Conservation (phyloP, 352 stramenopile species). For the Lagenidium giganteum region DNA sequence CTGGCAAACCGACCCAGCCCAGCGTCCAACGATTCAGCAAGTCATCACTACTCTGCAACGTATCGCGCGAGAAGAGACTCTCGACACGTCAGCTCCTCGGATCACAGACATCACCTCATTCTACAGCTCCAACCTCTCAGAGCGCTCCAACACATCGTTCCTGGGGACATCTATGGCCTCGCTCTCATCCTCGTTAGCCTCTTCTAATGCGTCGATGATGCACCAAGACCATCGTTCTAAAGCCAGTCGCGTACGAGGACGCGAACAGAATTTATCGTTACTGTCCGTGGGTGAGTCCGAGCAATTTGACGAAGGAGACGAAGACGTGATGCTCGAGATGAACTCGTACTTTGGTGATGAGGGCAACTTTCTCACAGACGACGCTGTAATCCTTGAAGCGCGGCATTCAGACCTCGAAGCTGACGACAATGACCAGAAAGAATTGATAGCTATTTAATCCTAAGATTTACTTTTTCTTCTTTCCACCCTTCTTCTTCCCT, state of each 20-base stretch:
- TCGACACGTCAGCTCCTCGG: slow-evolving; percentile 34
- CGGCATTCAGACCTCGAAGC: slow-evolving; percentile 4
- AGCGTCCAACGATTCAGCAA: slow-evolving; percentile 82
- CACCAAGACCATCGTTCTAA: not conserved
- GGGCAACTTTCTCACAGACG: slow-evolving; percentile 17
- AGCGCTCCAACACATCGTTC: slow-evolving; percentile 18
- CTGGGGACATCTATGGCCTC: slow-evolving; percentile 14
- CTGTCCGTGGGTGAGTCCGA: slow-evolving; percentile 22
- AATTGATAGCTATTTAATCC: slow-evolving; percentile 28
- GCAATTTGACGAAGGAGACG: slow-evolving; percentile 12
- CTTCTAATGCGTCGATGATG: slow-evolving; percentile 1
- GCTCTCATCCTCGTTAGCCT: slow-evolving; percentile 12
- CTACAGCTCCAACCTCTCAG: slow-evolving; percentile 20
- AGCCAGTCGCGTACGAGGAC: slow-evolving; percentile 10
- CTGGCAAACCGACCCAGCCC: slow-evolving; percentile 76
- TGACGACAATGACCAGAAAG: slow-evolving; percentile 10
- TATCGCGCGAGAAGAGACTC: slow-evolving; percentile 73
- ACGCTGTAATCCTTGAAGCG: slow-evolving; percentile 18
- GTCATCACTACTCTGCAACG: slow-evolving; percentile 80
- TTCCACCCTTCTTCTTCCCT: slow-evolving; percentile 62
- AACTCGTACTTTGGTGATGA: slow-evolving; percentile 20
- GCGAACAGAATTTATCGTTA: slow-evolving; percentile 18
- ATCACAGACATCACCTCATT: slow-evolving; percentile 23
- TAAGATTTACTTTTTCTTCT: slow-evolving; percentile 49
- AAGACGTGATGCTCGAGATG: slow-evolving; percentile 14